Evolutionary conservation across 129 eudicot genomes (phyloP).

Genomic region (Lactuca sativa): DNA sequence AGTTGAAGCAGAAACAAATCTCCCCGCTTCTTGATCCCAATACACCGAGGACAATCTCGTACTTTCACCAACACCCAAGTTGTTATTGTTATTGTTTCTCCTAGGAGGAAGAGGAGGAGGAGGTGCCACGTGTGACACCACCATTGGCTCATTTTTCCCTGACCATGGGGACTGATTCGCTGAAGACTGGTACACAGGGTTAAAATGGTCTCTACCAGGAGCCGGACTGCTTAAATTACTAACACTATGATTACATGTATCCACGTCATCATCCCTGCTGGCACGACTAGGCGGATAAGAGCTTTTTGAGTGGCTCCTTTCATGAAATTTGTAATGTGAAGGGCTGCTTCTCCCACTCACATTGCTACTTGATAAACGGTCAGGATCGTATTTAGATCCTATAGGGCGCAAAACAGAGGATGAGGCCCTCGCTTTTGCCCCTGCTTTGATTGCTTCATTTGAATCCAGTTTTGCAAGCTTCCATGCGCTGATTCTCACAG

Average conservation of each 20-base stretch:
- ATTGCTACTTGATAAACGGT: slow-evolving; percentile 66
- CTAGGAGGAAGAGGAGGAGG: slow-evolving; percentile 40
- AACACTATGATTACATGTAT: slow-evolving; percentile 66
- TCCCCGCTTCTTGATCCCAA: slow-evolving; percentile 96
- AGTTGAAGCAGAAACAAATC: slow-evolving; percentile 78
- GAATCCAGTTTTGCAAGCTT: slow-evolving; percentile 88
- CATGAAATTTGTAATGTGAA: slow-evolving; percentile 29
- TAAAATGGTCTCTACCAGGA: slow-evolving; percentile 33
- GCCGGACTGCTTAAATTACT: slow-evolving; percentile 82
- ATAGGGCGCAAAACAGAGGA: slow-evolving; percentile 82
- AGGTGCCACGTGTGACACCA: slow-evolving; percentile 36
- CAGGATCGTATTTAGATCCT: slow-evolving; percentile 42
- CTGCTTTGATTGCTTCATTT: slow-evolving; percentile 73
- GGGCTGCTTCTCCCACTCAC: slow-evolving; percentile 72
- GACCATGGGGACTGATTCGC: slow-evolving; percentile 47
- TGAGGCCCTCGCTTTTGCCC: slow-evolving; percentile 89
- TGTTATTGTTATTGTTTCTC: slow-evolving; percentile 47
- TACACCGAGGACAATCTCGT: slow-evolving; percentile 77
- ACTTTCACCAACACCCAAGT: slow-evolving; percentile 36
- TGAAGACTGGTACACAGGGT: slow-evolving; percentile 64
- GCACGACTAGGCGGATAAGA: slow-evolving; percentile 70
- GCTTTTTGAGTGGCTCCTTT: slow-evolving; percentile 47
- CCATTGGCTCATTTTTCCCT: slow-evolving; percentile 49
- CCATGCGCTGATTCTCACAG: slow-evolving; percentile 87
- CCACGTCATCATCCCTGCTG: slow-evolving; percentile 66